Evolutionary conservation across 129 eudicot species (phyloP).

Genomic region (Lactuca sativa): DNA sequence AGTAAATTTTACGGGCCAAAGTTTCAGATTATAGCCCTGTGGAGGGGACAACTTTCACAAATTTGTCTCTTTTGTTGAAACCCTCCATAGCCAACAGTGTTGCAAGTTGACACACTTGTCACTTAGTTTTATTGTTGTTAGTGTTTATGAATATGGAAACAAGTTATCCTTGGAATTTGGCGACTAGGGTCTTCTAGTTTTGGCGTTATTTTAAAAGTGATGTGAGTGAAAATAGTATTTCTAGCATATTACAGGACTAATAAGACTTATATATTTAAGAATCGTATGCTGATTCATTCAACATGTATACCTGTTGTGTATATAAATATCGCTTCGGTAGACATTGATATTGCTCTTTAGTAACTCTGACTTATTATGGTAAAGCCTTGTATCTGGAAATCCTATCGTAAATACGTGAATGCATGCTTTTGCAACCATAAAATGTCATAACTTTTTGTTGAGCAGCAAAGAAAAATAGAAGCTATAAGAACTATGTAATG

Average conservation of each 20-base stretch:
- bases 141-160: not conserved
- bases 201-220: not conserved
- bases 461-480: too few relatives aligned
- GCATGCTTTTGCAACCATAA: not conserved
- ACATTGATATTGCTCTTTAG: not conserved
- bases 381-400: not conserved
- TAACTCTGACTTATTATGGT: not conserved
- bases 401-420: not conserved
- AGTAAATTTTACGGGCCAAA: conserved; percentile 12
- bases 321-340: too few relatives aligned
- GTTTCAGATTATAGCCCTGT: conserved; percentile 14
- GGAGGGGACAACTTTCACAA: conserved; percentile 21
- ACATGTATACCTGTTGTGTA: too few relatives aligned
- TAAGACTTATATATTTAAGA: too few relatives aligned
- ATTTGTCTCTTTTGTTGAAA: conserved; percentile 22
- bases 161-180: not conserved
- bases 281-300: too few relatives aligned
- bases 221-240: not conserved
- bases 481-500: not conserved
- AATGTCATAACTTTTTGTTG: not conserved
- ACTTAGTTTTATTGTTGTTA: not conserved
- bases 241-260: too few relatives aligned
- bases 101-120: not conserved
- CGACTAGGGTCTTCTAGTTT: not conserved
- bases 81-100: not conserved